A percentile compares a stretch with the other conserved stretches of the same genome.
phyloP scores from a whole-genome alignment of 495 filamentous ascomycete species.

The Lichenothelia convexa region DNA sequence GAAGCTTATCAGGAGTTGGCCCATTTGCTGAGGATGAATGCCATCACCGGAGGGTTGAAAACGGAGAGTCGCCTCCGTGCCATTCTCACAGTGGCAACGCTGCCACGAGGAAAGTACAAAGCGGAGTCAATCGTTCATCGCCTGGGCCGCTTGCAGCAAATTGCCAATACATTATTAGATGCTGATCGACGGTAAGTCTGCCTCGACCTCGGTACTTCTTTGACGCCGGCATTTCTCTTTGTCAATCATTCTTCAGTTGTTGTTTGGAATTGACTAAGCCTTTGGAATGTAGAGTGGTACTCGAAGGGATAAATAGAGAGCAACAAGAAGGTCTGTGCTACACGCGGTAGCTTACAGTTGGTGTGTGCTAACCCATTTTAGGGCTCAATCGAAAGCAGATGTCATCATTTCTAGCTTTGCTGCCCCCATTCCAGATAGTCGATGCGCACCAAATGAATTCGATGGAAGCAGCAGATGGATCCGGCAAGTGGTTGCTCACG shows the following conservation, averaged over 20 bases:
- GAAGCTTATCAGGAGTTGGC: conserved; percentile 6
- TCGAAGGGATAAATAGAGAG: background rate
- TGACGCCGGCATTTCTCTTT: too few species aligned
- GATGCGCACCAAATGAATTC: conserved; percentile 1
- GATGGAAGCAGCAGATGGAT: conserved; percentile 1
- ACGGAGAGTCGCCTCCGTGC: conserved; percentile 4
- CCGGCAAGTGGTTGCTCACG: conserved; percentile 5
- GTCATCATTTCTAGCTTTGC: conserved; percentile 2
- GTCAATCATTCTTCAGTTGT: too few species aligned
- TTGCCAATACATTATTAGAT: conserved; percentile 1
- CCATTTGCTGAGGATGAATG: conserved; percentile 1
- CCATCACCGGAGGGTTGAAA: background rate
- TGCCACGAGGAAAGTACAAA: conserved; percentile 5
- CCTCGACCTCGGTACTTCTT: too few species aligned
- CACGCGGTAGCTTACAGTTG: too few species aligned
- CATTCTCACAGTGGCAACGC: background rate
- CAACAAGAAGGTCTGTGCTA: conserved; percentile 1
- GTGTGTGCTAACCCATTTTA: too few species aligned
- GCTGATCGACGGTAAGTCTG: too few species aligned
- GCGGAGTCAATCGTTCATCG: conserved; percentile 2
- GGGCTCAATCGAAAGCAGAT: too few species aligned
- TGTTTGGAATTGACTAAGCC: too few species aligned
- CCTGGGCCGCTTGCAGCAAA: conserved; percentile 5
- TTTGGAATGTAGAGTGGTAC: background rate
- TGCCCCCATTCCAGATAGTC: conserved; percentile 5